A percentile compares a stretch with the other conserved stretches of the same genome.
Conservation (phyloP, 1,284 basidiomycete genomes). For the Tilletia indica region DNA sequence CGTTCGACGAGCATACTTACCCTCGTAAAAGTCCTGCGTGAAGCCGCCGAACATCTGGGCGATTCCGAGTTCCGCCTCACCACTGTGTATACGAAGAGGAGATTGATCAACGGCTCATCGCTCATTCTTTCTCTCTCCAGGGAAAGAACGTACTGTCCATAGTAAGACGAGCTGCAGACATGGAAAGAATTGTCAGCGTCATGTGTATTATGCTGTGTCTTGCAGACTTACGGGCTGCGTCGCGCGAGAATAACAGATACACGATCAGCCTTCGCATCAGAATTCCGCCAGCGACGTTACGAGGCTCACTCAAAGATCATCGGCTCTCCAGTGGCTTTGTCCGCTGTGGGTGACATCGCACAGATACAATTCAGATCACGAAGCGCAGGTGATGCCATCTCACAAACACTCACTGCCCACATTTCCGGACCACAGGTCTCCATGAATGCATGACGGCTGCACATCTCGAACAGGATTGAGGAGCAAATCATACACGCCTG, state of each 20-base stretch:
- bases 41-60: conserved; percentile 79
- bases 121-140: no score
- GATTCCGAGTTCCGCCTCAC: conserved; percentile 79
- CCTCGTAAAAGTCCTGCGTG: conserved; percentile 66
- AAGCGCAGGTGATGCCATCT: no score
- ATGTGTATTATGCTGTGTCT: not conserved
- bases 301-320: conserved; percentile 73
- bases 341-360: not conserved
- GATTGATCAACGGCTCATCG: no score
- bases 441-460: conserved; percentile 75
- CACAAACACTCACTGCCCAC: conserved; percentile 20
- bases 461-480: conserved; percentile 64
- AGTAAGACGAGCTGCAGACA: conserved; percentile 55
- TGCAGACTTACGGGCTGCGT: conserved; percentile 1
- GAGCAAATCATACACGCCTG: conserved; percentile 69
- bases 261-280: not conserved
- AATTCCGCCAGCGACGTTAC: conserved; percentile 73
- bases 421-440: conserved; percentile 71
- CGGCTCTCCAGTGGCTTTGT: conserved; percentile 60
- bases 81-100: not conserved
- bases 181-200: not conserved
- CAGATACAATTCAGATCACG: no score
- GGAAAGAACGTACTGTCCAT: not conserved
- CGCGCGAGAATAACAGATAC: not conserved
- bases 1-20: not conserved